A percentile compares a stretch with the other conserved stretches of the same genome.
These are phyloP conservation scores for Castanea mollissima DNA, from an alignment of 306 rosid species.

Conservation along the genomic window DNA sequence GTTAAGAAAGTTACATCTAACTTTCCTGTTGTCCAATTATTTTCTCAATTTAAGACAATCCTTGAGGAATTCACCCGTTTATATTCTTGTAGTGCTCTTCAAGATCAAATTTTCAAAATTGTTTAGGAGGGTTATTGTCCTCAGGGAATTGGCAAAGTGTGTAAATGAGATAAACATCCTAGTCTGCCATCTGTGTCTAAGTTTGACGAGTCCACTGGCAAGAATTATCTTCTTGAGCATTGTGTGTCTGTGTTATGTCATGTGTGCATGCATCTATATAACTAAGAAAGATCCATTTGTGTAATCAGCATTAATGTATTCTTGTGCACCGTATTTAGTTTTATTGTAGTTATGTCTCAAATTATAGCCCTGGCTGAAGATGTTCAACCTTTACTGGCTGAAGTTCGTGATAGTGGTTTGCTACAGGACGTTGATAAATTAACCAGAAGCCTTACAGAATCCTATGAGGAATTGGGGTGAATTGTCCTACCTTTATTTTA, in stretches of 20 bases:
- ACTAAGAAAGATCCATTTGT: not conserved
- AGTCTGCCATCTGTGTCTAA: not conserved
- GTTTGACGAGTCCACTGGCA: not conserved
- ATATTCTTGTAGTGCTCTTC: too few relatives aligned
- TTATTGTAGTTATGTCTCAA: slow-evolving; percentile 85
- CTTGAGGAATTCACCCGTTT: too few relatives aligned
- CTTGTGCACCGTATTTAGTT: slow-evolving; percentile 50
- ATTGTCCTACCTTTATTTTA: slow-evolving; percentile 13
- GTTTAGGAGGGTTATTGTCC: too few relatives aligned
- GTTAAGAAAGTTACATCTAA: not conserved
- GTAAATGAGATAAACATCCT: not conserved
- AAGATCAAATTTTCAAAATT: too few relatives aligned
- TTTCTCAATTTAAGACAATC: too few relatives aligned
- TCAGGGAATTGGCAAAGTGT: too few relatives aligned
- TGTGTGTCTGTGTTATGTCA: not conserved
- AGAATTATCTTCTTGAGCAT: not conserved
- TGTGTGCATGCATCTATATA: not conserved
- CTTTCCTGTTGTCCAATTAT: too few relatives aligned
- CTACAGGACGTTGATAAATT: slow-evolving; percentile 74
- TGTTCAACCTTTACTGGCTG: slow-evolving; percentile 85
- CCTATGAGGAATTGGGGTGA: slow-evolving; percentile 81
- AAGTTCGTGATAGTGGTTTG: slow-evolving; percentile 74
- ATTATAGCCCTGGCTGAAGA: slow-evolving; percentile 95
- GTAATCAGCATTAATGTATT: slow-evolving; percentile 26
- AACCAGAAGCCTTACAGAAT: slow-evolving; percentile 70